These are phyloP conservation scores for Tulasnella sp. DNA, from an alignment of 768 basidiomycete genomes.

Conservation along the genomic window DNA sequence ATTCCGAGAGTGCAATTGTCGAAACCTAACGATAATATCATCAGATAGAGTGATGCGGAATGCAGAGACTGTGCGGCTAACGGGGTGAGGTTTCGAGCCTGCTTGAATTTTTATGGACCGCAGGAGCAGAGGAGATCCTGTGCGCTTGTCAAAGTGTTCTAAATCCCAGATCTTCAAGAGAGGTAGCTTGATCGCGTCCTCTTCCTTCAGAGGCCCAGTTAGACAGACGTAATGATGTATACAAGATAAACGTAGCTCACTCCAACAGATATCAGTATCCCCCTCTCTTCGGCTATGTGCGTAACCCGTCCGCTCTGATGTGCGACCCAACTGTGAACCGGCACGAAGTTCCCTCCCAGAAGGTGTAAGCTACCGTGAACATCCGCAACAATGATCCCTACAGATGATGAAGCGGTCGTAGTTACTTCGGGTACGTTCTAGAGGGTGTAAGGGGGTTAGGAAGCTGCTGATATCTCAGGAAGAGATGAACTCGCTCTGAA, in stretches of 20 bases:
- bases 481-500: conserved; percentile 45
- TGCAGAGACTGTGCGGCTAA: conserved; percentile 6
- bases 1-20: conserved; percentile 63
- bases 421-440: conserved; percentile 50
- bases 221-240: too few relatives aligned
- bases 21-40: conserved; percentile 42
- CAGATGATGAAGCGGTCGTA: conserved; percentile 47
- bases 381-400: conserved; percentile 68
- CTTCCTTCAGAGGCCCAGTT: conserved; percentile 45
- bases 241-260: conserved; percentile 41
- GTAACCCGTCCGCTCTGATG: conserved; percentile 71
- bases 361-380: conserved; percentile 75
- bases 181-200: conserved; percentile 52
- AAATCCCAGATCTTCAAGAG: conserved; percentile 43
- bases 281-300: conserved; percentile 73
- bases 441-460: conserved; percentile 34
- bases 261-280: conserved; percentile 78
- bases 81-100: conserved; percentile 28
- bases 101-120: conserved; percentile 27
- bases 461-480: neutral
- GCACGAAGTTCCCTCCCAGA: conserved; percentile 62
- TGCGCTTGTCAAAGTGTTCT: conserved; percentile 25
- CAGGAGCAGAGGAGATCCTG: conserved; percentile 22
- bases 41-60: neutral
- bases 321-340: conserved; percentile 63